Percentiles rank a stretch among this genome's conserved stretches.
phyloP scores from a whole-genome alignment of 805 yeast species.

The Pichia insulana region DNA sequence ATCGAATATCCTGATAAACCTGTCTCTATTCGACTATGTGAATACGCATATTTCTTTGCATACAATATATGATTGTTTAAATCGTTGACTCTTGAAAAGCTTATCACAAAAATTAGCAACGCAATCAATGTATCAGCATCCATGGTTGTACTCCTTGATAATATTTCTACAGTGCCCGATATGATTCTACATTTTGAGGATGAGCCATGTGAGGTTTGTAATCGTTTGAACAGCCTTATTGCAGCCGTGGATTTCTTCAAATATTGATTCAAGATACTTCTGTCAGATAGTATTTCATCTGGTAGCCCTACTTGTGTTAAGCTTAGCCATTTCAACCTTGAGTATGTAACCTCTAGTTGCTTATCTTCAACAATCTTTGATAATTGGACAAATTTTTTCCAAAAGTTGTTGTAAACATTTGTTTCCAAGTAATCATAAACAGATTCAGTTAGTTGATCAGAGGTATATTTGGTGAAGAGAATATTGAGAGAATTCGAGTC shows the following conservation, averaged over 20 bases:
- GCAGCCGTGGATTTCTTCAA: slow-evolving; percentile 45
- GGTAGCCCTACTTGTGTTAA: slow-evolving; percentile 45
- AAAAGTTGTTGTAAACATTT: slow-evolving; percentile 56
- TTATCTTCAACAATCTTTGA: slow-evolving; percentile 11
- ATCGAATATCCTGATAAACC: slow-evolving; percentile 71
- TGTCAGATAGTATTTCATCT: slow-evolving; percentile 11
- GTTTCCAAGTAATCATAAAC: slow-evolving; percentile 67
- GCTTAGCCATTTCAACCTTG: slow-evolving; percentile 32
- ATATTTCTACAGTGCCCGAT: slow-evolving; percentile 39
- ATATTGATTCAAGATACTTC: slow-evolving; percentile 17
- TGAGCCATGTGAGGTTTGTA: slow-evolving; percentile 40
- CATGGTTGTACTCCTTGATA: slow-evolving; percentile 37
- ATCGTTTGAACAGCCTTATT: slow-evolving; percentile 38
- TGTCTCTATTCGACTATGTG: slow-evolving; percentile 32
- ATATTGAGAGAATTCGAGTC: slow-evolving; percentile 16
- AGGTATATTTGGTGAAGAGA: slow-evolving; percentile 10
- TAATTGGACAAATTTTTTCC: slow-evolving; percentile 36
- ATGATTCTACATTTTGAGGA: slow-evolving; percentile 40
- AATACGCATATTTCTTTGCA: slow-evolving; percentile 47
- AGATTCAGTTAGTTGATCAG: slow-evolving; percentile 39
- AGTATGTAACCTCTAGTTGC: slow-evolving; percentile 25
- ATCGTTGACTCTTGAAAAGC: slow-evolving; percentile 49
- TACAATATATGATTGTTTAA: slow-evolving; percentile 59
- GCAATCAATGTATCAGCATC: slow-evolving; percentile 82
- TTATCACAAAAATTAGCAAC: slow-evolving; percentile 60